phyloP scores from a whole-genome alignment of 306 rosid genomes.

The Castanea sativa region DNA sequence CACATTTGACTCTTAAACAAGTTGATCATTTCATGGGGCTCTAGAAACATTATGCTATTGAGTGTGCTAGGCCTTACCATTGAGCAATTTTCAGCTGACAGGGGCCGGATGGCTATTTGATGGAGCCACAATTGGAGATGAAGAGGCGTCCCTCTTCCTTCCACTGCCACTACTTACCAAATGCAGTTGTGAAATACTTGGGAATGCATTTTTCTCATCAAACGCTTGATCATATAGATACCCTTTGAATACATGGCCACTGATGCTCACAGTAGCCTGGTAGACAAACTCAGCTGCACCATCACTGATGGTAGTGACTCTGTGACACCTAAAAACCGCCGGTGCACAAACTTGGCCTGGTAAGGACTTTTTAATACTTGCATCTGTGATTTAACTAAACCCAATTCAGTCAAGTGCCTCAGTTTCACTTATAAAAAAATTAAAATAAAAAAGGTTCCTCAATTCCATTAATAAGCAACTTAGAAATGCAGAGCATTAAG shows the following conservation, averaged over 20 bases:
- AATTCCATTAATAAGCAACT: background rate
- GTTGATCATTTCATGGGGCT: background rate
- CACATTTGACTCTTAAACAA: background rate
- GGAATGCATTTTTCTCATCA: slow-evolving; percentile 39
- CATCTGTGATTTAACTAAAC: slow-evolving; percentile 43
- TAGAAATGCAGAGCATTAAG: background rate
- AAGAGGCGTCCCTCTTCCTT: slow-evolving; percentile 49
- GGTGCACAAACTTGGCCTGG: slow-evolving; percentile 68
- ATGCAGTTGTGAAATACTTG: slow-evolving; percentile 51
- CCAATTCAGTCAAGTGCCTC: background rate
- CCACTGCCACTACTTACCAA: slow-evolving; percentile 49
- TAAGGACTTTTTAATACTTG: slow-evolving; percentile 51
- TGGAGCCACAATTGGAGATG: slow-evolving; percentile 40
- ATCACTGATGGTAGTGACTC: slow-evolving; percentile 66
- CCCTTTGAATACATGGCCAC: slow-evolving; percentile 82
- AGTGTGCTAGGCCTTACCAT: slow-evolving; percentile 9
- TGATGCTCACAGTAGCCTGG: slow-evolving; percentile 66
- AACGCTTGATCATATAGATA: slow-evolving; percentile 80
- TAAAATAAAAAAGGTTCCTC: no score
- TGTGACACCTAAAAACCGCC: slow-evolving; percentile 75
- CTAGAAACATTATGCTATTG: background rate
- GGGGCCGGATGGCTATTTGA: slow-evolving; percentile 46
- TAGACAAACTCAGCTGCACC: slow-evolving; percentile 71
- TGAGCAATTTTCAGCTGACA: slow-evolving; percentile 36
- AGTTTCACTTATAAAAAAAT: no score